Evolutionary conservation across 2,329 filamentous ascomycete species (phyloP).

Genomic region (Aspergillus transmontanensis): DNA sequence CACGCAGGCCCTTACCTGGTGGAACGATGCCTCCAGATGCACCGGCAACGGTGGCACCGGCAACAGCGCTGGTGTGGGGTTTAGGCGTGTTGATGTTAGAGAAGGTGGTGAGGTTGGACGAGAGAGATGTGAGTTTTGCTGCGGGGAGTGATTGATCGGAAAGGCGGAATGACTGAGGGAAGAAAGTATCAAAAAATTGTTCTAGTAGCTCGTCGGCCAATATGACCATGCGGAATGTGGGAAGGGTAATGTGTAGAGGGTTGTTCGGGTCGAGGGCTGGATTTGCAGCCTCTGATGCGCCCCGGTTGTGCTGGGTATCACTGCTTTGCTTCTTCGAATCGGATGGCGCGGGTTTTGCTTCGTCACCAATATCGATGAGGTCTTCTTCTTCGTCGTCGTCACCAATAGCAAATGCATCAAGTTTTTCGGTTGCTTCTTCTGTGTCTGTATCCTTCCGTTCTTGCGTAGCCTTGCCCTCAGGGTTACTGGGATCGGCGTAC

Average conservation of each 20-base stretch:
- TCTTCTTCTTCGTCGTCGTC: conserved; percentile 65
- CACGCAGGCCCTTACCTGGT: conserved; percentile 75
- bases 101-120: conserved; percentile 81
- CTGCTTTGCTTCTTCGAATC: not conserved
- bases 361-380: conserved; percentile 44
- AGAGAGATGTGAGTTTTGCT: conserved; percentile 52
- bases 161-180: conserved; percentile 89
- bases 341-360: conserved; percentile 29
- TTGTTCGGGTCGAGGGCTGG: conserved; percentile 89
- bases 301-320: conserved; percentile 49
- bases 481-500: conserved; percentile 91
- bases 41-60: conserved; percentile 47
- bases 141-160: conserved; percentile 63
- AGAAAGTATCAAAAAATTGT: conserved; percentile 95
- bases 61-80: conserved; percentile 39
- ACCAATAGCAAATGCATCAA: conserved; percentile 72
- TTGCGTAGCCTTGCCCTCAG: conserved; percentile 52
- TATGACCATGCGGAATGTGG: conserved; percentile 98
- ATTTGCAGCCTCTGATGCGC: conserved; percentile 78
- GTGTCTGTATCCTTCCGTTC: conserved; percentile 32
- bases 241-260: conserved; percentile 91
- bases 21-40: conserved; percentile 63
- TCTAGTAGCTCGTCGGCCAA: conserved; percentile 93
- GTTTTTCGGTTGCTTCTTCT: conserved; percentile 38
- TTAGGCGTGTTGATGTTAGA: conserved; percentile 64